Evolutionary conservation across 75 land plant genomes (phyloP), one percentile per base, ranked within the genome.

Genomic region (Pinus taeda): DNA sequence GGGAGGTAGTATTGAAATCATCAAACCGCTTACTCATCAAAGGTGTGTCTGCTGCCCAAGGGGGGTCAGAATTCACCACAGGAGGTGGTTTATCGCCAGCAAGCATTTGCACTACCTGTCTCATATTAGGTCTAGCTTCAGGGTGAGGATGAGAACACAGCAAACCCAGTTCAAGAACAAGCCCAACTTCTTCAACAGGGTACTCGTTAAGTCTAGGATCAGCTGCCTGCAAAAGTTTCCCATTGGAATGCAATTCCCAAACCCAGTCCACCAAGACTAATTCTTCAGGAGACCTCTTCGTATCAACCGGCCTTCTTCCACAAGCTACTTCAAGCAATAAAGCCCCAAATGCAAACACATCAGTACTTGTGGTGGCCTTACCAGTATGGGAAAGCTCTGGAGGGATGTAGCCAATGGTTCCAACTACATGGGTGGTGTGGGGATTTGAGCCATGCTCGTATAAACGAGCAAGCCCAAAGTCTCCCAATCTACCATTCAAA

Each of bases 391-490:
- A 39, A 57, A 75, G 61, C 77, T 80, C 78, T 11, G 81, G 81
- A 29, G 79, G 74, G 8, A 78, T 70, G 79, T 78, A 78, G 13
- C 78, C 78, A 8, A 57, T 59, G 2, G 84, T 83, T n/a, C 84
- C 84, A 30, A 57, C 84, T 18, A 78, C 58, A 17, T 59, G 58
- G 6, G 60, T 79, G 53, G 75, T 56, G 20, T 60, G 7, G 7
- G 56, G 33, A 6, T 26, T 61, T 24, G 20, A 0, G 11, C 56
- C 63, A 33, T 57, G 20, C 21, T 75, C 77, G 17, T 26, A 15
- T 22, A 93, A 71, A 59, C 91, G 65, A 18, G 93, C 89, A 18
- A 93, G 83, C 14, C 95, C 95, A 57, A 93, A 93, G 61, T 93
- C 95, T 1, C 91, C 86, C 70, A 93, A 39, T 73, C 79, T 84